Percentiles rank a stretch among this genome's conserved stretches.
These are phyloP conservation scores for Podaxis sp. DNA, from an alignment of 768 basidiomycete genomes.

Conservation along the genomic window DNA sequence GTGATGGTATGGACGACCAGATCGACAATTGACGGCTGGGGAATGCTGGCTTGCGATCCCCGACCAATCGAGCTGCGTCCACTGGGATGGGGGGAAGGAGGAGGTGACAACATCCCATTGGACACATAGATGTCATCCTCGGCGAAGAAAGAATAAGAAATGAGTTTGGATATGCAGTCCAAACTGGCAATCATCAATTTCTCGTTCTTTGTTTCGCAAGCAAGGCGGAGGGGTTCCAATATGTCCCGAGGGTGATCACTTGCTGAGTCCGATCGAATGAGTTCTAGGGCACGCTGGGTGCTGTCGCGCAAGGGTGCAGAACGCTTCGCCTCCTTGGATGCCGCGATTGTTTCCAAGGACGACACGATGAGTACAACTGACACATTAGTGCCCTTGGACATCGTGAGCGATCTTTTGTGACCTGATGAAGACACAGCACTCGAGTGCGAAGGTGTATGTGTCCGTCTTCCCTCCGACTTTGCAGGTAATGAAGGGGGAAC, in stretches of 20 bases:
- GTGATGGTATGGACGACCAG: constrained; percentile 94
- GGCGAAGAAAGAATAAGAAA: constrained; percentile 95
- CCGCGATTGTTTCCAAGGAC: constrained; percentile 79
- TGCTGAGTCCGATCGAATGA: constrained; percentile 72
- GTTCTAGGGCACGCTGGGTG: constrained; percentile 75
- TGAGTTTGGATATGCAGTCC: constrained; percentile 96
- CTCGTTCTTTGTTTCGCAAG: constrained; percentile 92
- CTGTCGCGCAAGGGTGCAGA: constrained; percentile 79
- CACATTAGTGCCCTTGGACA: constrained; percentile 67
- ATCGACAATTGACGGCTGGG: constrained; percentile 80
- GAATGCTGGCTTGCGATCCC: constrained; percentile 43
- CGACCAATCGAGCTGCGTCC: constrained; percentile 36
- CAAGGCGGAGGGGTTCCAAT: constrained; percentile 92
- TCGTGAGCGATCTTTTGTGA: constrained; percentile 56
- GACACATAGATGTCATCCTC: constrained; percentile 46
- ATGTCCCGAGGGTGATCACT: constrained; percentile 80
- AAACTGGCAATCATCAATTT: constrained; percentile 95
- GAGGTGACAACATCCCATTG: constrained; percentile 62
- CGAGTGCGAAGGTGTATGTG: constrained; percentile 21
- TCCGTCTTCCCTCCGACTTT: constrained; percentile 15
- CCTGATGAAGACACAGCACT: constrained; percentile 16
- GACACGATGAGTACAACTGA: constrained; percentile 79
- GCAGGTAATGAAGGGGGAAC: background rate
- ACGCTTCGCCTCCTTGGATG: constrained; percentile 86
- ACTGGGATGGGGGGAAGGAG: constrained; percentile 60